Evolutionary conservation across 2,329 filamentous ascomycete genomes (phyloP).

Genomic region (Claviceps spartinae): DNA sequence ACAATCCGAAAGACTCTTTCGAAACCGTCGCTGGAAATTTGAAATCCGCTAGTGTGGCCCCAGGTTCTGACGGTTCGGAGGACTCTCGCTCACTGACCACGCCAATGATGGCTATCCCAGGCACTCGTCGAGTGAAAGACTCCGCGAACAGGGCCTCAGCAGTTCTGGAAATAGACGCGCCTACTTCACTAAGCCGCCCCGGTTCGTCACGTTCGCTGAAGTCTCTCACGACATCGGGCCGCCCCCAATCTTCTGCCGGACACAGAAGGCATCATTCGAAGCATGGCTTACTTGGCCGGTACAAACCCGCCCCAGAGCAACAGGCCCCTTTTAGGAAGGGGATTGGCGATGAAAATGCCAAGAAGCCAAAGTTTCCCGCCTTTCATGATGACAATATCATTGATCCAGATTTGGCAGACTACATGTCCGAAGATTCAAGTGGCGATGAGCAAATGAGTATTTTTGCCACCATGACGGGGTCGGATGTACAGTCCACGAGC

Average conservation of each 20-base stretch:
- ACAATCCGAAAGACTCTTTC: slow-evolving; percentile 11
- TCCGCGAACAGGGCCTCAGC: slow-evolving; percentile 69
- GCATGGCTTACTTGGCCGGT: slow-evolving; percentile 65
- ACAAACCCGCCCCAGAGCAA: slow-evolving; percentile 59
- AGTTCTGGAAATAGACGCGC: slow-evolving; percentile 73
- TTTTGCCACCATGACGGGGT: slow-evolving; percentile 59
- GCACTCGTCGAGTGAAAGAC: slow-evolving; percentile 52
- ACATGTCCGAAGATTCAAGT: slow-evolving; percentile 91
- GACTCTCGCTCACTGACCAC: slow-evolving; percentile 45
- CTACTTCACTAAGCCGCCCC: slow-evolving; percentile 70
- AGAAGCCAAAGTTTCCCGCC: slow-evolving; percentile 61
- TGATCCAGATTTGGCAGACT: slow-evolving; percentile 86
- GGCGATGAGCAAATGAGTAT: slow-evolving; percentile 86
- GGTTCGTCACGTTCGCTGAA: slow-evolving; percentile 83
- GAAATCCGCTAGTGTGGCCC: slow-evolving; percentile 18
- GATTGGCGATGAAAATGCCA: slow-evolving; percentile 49
- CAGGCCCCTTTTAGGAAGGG: slow-evolving; percentile 76
- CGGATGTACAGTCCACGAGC: slow-evolving; percentile 48
- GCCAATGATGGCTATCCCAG: slow-evolving; percentile 58
- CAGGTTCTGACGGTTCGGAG: slow-evolving; percentile 28
- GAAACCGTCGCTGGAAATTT: slow-evolving; percentile 4
- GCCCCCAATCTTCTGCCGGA: slow-evolving; percentile 58
- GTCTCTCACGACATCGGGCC: slow-evolving; percentile 50
- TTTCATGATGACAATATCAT: slow-evolving; percentile 99
- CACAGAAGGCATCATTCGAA: slow-evolving; percentile 83